Conservation (phyloP, 495 filamentous ascomycete genomes). For the Aspergillus taichungensis region DNA sequence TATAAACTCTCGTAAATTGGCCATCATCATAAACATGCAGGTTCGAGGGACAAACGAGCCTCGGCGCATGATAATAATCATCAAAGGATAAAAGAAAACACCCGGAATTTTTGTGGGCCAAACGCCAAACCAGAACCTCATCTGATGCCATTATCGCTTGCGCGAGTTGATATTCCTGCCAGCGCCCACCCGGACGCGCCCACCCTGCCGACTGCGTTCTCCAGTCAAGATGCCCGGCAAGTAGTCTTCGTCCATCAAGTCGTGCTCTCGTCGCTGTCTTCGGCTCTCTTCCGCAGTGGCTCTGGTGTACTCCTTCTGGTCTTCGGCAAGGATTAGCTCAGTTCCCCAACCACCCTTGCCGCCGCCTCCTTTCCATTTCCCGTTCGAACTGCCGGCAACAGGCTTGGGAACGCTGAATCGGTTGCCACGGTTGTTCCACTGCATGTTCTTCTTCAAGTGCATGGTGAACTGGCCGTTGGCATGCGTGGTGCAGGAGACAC, state of each 20-base stretch:
- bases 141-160: constrained; percentile 44
- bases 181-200: constrained; percentile 71
- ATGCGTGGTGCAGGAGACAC: constrained; percentile 79
- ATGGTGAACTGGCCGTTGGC: constrained; percentile 71
- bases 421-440: constrained; percentile 90
- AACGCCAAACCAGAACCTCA: constrained; percentile 24
- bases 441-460: constrained; percentile 90
- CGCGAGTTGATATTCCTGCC: constrained; percentile 80
- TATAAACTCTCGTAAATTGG: constrained; percentile 11
- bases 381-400: constrained; percentile 67
- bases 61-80: not conserved
- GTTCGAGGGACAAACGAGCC: too few species aligned
- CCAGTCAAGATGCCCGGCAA: constrained; percentile 80
- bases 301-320: constrained; percentile 85
- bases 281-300: constrained; percentile 54
- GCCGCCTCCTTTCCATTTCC: constrained; percentile 63
- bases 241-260: constrained; percentile 94
- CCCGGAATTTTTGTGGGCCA: constrained; percentile 22
- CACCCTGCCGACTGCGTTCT: constrained; percentile 51
- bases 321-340: constrained; percentile 76
- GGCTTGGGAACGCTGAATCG: constrained; percentile 87
- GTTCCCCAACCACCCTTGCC: constrained; percentile 83
- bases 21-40: constrained; percentile 10
- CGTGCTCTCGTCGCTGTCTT: constrained; percentile 52
- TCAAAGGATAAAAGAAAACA: constrained; percentile 11